phyloP scores from a whole-genome alignment of 306 rosid species.

The Sphenostylis stenocarpa region DNA sequence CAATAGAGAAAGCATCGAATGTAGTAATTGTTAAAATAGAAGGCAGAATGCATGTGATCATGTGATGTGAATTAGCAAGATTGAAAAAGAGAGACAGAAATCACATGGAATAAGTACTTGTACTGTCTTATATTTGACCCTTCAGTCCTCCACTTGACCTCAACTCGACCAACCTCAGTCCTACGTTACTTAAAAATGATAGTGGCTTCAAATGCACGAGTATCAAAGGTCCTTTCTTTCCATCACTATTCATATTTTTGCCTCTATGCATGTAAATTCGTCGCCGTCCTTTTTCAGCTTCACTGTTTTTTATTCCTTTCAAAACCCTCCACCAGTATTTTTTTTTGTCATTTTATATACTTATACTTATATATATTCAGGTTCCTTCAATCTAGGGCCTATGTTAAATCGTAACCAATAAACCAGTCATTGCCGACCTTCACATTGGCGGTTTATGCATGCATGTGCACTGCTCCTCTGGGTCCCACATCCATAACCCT shows the following conservation, averaged over 20 bases:
- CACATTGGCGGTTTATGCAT: conserved; percentile 24
- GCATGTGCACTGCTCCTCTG: conserved; percentile 29
- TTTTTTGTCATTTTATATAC: conserved; percentile 10
- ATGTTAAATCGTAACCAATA: not conserved
- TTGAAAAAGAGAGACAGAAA: conserved; percentile 5
- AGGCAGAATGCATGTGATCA: conserved; percentile 31
- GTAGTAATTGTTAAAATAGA: not conserved
- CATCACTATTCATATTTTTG: not conserved
- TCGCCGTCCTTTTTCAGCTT: conserved; percentile 37
- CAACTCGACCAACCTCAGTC: not conserved
- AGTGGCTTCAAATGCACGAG: conserved; percentile 1
- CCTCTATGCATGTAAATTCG: conserved; percentile 5
- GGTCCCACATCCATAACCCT: conserved; percentile 30
- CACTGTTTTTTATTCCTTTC: conserved; percentile 26
- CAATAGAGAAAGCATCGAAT: not conserved
- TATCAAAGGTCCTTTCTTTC: not conserved
- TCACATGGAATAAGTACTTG: conserved; percentile 34
- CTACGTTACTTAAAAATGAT: not conserved
- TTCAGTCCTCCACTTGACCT: not conserved
- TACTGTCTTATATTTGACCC: not conserved
- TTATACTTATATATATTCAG: not conserved
- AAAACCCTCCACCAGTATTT: not conserved
- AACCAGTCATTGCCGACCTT: conserved; percentile 36
- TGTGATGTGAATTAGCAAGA: not conserved
- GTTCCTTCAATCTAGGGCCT: conserved; percentile 9